These are phyloP conservation scores for Aspergillus tanneri DNA, from an alignment of 2,329 filamentous ascomycete genomes.

Conservation along the genomic window DNA sequence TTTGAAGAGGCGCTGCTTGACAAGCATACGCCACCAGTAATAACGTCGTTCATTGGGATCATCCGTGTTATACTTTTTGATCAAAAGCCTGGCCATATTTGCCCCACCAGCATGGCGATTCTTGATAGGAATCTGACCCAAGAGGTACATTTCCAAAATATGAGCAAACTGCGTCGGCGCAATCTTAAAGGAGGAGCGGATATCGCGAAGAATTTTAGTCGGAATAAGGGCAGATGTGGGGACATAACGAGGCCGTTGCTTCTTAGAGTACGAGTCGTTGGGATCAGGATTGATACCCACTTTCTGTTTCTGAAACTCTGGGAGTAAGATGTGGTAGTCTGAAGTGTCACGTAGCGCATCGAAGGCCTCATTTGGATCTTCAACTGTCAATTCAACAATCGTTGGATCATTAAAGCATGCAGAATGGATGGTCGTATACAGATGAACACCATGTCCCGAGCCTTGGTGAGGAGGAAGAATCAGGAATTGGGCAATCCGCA, in stretches of 20 bases:
- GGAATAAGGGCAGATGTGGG: constrained; percentile 57
- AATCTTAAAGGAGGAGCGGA: constrained; percentile 58
- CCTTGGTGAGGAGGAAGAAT: constrained; percentile 85
- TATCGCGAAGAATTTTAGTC: constrained; percentile 47
- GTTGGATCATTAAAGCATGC: constrained; percentile 65
- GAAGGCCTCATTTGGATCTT: constrained; percentile 79
- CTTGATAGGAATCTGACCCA: constrained; percentile 54
- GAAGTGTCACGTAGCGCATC: constrained; percentile 64
- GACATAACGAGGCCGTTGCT: constrained; percentile 40
- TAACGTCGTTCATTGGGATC: constrained; percentile 59
- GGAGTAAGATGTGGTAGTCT: constrained; percentile 58
- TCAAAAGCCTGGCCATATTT: constrained; percentile 53
- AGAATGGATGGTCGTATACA: constrained; percentile 78
- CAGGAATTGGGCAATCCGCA: constrained; percentile 89
- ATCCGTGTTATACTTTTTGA: constrained; percentile 46
- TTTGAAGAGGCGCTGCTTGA: constrained; percentile 62
- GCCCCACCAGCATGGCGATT: constrained; percentile 50
- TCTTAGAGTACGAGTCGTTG: constrained; percentile 33
- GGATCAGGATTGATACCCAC: constrained; percentile 51
- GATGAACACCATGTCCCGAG: constrained; percentile 71
- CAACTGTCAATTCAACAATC: constrained; percentile 82
- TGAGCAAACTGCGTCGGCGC: constrained; percentile 61
- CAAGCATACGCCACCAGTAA: constrained; percentile 65
- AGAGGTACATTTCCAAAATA: constrained; percentile 62
- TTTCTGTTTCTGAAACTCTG: constrained; percentile 49